These are phyloP conservation scores for Basidioascus undulatus DNA, from an alignment of 768 basidiomycete genomes.

Conservation along the genomic window DNA sequence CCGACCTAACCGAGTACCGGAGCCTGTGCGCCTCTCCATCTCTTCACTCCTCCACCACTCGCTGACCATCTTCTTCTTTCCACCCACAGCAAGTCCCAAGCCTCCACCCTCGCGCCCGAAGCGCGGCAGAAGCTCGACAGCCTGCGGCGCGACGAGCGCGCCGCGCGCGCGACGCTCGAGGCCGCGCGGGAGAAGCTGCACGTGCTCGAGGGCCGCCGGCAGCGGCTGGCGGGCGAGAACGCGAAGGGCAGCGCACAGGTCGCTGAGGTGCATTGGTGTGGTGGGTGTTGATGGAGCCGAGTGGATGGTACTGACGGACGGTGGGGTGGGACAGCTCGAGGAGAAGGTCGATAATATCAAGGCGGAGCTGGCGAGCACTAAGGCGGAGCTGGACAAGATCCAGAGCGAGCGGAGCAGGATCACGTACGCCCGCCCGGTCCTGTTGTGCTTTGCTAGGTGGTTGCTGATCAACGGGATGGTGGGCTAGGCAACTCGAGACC, in stretches of 20 bases:
- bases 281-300: slow-evolving; percentile 25
- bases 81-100: slow-evolving; percentile 40
- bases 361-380: slow-evolving; percentile 35
- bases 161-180: slow-evolving; percentile 29
- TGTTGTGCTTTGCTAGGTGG: not conserved
- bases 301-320: not conserved
- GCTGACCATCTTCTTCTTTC: not conserved
- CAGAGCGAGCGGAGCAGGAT: slow-evolving; percentile 62
- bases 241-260: too few relatives aligned
- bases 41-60: not conserved
- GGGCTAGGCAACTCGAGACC: slow-evolving; percentile 63
- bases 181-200: slow-evolving; percentile 14
- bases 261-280: too few relatives aligned
- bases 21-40: slow-evolving; percentile 30
- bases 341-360: slow-evolving; percentile 32
- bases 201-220: too few relatives aligned
- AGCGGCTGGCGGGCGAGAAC: slow-evolving; percentile 33
- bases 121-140: slow-evolving; percentile 71
- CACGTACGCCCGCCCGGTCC: slow-evolving; percentile 26
- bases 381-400: slow-evolving; percentile 60
- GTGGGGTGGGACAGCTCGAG: slow-evolving; percentile 22
- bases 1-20: slow-evolving; percentile 69
- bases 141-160: slow-evolving; percentile 47
- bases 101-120: slow-evolving; percentile 53
- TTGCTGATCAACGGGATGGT: not conserved